Conservation (phyloP, 768 basidiomycete species). For the Boletus reticulatus region DNA sequence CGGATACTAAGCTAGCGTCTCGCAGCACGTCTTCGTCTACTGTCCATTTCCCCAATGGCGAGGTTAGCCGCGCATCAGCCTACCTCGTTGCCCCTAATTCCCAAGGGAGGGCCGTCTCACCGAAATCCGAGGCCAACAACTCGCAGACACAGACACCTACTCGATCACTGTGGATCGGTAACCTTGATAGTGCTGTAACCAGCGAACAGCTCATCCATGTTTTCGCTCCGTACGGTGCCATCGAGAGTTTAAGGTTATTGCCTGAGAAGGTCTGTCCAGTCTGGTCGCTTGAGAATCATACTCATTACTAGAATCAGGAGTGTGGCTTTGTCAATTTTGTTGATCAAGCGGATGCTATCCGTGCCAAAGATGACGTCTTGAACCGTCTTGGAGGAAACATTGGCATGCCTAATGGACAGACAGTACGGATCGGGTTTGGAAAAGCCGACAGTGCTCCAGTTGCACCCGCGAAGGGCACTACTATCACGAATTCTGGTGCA, state of each 20-base stretch:
- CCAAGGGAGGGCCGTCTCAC: conserved; percentile 77
- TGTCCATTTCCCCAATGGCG: conserved; percentile 71
- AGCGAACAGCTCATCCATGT: conserved; percentile 94
- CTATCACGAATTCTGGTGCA: conserved; percentile 58
- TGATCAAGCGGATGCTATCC: conserved; percentile 91
- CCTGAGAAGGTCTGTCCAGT: conserved; percentile 82
- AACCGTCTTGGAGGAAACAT: conserved; percentile 94
- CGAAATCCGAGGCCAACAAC: conserved; percentile 66
- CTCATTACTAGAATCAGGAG: conserved; percentile 57
- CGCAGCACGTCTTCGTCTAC: conserved; percentile 46
- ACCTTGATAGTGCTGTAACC: conserved; percentile 91
- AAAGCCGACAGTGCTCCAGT: conserved; percentile 96
- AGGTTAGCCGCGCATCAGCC: conserved; percentile 56
- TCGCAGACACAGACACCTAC: conserved; percentile 90
- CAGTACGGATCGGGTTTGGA: conserved; percentile 96
- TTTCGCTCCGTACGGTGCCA: conserved; percentile 95
- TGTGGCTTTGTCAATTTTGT: conserved; percentile 99
- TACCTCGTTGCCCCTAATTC: conserved; percentile 69
- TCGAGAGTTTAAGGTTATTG: conserved; percentile 90
- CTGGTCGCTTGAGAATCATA: background rate
- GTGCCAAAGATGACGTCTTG: conserved; percentile 96
- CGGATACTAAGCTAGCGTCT: conserved; percentile 48
- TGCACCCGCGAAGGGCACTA: conserved; percentile 76
- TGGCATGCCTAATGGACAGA: conserved; percentile 92
- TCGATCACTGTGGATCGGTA: conserved; percentile 97